A percentile compares a stretch with the other conserved stretches of the same genome.
phyloP scores from a whole-genome alignment of 2,329 filamentous ascomycete genomes.

The Arthrobotrys sphaeroides region DNA sequence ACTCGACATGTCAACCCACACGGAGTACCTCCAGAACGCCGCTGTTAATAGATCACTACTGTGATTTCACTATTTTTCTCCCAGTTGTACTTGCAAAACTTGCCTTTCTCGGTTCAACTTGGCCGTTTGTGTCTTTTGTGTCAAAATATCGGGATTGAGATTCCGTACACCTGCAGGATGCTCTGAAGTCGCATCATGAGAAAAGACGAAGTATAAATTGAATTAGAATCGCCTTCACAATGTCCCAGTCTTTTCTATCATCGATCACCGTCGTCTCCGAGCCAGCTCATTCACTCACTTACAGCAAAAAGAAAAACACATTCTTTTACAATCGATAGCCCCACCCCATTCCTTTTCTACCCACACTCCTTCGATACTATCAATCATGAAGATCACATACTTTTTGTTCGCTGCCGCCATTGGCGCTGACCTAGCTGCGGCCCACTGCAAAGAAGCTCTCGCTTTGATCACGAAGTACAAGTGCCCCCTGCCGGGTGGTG shows the following conservation, averaged over 20 bases:
- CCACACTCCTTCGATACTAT: background rate
- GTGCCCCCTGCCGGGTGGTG: slow-evolving; percentile 12
- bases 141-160: too few species aligned
- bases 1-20: background rate
- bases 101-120: slow-evolving; percentile 2
- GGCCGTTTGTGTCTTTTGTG: background rate
- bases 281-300: background rate
- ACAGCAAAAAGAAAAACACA: background rate
- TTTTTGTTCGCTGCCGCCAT: slow-evolving; percentile 2
- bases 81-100: background rate
- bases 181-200: too few species aligned
- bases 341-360: background rate
- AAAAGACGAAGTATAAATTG: background rate
- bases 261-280: background rate
- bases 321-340: background rate
- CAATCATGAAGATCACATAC: slow-evolving; percentile 29
- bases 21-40: background rate
- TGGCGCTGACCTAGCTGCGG: slow-evolving; percentile 19
- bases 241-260: background rate
- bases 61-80: background rate
- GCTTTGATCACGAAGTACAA: slow-evolving; percentile 20
- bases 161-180: too few species aligned
- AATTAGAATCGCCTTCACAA: background rate
- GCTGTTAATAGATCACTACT: too few species aligned
- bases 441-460: slow-evolving; percentile 21